Evolutionary conservation across 768 basidiomycete species (phyloP), one percentile per base, ranked within the genome.

Genomic region (Lentinula edodes): DNA sequence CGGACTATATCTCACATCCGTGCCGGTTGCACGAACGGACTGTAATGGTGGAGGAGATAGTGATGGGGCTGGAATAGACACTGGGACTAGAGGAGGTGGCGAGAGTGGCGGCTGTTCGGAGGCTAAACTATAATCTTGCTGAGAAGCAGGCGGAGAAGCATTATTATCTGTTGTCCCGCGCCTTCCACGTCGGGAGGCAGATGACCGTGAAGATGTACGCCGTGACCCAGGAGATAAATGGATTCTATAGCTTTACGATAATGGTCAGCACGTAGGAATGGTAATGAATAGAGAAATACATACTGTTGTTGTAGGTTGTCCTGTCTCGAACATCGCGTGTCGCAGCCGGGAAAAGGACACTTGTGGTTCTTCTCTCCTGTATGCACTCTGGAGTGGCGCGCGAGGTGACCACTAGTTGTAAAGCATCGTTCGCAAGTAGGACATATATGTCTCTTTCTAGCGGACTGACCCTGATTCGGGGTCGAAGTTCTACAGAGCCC

Each of bases 261-360:
- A 48, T 50, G 23, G 23, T n/a, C 1, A 45, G 5, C 20, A 20
- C 15, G 16, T 5, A 23, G 32, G n/a, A 48, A 61, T 18, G 41
- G 50, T 61, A 32, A 53, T 61, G 15, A 45, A 55, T 28, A 39
- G 10, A 1, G 39, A 41, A 34, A 34, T 15, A 78, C 81, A 67
- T 58, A 83, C 83, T 84, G 83, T 65, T 84, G 83, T 54, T 84
- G 82, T 4, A 96, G 80, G 66, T 96, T 96, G 67, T 96, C 94
- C 72, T 94, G 92, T 38, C 93, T 79, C 10, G 91, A 93, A 66
- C 94, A 95, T 16, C 90, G 82, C 1, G 93, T 95, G 67, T 94
- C 91, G 72, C 93, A 96, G 23, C 93, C 93, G n/a, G 94, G 93
- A 76, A 93, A 95, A 38, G 94, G 93, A 69, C 93, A 96, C 62